Evolutionary conservation across 129 eudicot genomes (phyloP), one percentile per base, ranked within the genome.

Genomic region (Flaveria bidentis): DNA sequence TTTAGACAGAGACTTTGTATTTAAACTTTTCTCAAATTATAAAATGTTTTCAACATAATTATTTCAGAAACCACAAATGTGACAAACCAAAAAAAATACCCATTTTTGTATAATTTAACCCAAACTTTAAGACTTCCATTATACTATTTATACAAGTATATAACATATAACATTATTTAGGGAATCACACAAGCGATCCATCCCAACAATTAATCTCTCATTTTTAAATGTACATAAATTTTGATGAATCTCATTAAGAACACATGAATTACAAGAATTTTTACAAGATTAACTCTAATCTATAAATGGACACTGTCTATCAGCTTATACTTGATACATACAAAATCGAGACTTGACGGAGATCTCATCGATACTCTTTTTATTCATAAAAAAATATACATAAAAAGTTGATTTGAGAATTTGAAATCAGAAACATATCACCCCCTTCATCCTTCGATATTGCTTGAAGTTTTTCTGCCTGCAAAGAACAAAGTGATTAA

Each of bases 401-500:
- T 22, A 20, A 60, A 60, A 53, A 14, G 44, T 20, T 60, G 52
- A 64, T 53, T 63, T 52, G 23, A 55, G 65, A 65, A 39, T 45
- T 15, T 53, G 52, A 74, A 80, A 56, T 53, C 23, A 14, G 42
- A 67, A 66, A 72, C 79, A 73, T 30, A 80, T 25, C 26, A 42
- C 74, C 67, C 42, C 67, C 23, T 66, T 53, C 79, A 73, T 73
- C 75, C 45, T 66, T 44, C 42, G 13, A 63, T 55, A 58, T 41
- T 53, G 58, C 83, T 80, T 80, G 58, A 73, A 80, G 20, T 69
- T 53, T 52, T 66, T 45, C 68, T 66, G 36, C 83, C 83, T 80
- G 79, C 52, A 66, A 49, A 80, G 9, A 72, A 49, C 39, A 70
- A 60, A 60, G 17, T 49, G 9, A 53, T 42, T 42, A 30, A 57